Percentiles rank a stretch among this genome's conserved stretches.
These are phyloP conservation scores for Asterophora parasitica DNA, from an alignment of 768 basidiomycete species.

Conservation along the genomic window DNA sequence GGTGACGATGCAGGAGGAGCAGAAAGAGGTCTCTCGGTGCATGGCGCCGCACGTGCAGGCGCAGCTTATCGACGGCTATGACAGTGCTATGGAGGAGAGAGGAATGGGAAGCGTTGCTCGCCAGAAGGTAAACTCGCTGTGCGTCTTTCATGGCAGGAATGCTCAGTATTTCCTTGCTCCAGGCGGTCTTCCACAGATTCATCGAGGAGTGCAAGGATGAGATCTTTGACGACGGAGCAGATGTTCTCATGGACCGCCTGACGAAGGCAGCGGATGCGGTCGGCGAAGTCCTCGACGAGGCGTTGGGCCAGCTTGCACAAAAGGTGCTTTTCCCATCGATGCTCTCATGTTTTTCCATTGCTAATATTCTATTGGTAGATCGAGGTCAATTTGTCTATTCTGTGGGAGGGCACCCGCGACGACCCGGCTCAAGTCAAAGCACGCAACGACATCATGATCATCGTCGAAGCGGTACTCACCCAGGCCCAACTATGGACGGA, in stretches of 20 bases:
- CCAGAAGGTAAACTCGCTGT: slow-evolving; percentile 43
- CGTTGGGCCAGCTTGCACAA: slow-evolving; percentile 46
- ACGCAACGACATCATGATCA: slow-evolving; percentile 34
- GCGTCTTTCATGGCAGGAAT: neutral
- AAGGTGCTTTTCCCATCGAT: slow-evolving; percentile 33
- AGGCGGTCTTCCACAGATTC: slow-evolving; percentile 47
- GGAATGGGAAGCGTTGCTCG: slow-evolving; percentile 54
- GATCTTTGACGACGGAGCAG: slow-evolving; percentile 50
- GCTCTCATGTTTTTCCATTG: slow-evolving; percentile 11
- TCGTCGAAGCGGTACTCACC: slow-evolving; percentile 32
- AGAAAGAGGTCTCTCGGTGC: slow-evolving; percentile 56
- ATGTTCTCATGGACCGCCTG: slow-evolving; percentile 44
- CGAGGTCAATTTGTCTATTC: slow-evolving; percentile 51
- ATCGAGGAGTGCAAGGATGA: slow-evolving; percentile 39
- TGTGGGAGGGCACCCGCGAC: slow-evolving; percentile 54
- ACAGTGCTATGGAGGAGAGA: slow-evolving; percentile 47
- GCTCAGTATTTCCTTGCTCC: slow-evolving; percentile 1
- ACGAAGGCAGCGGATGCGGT: slow-evolving; percentile 43
- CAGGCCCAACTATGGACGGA: slow-evolving; percentile 42
- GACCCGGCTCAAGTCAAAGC: slow-evolving; percentile 40
- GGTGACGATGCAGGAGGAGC: slow-evolving; percentile 46
- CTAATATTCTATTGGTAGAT: slow-evolving; percentile 24
- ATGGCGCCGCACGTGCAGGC: slow-evolving; percentile 52
- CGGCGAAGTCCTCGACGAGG: slow-evolving; percentile 41
- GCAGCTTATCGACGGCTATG: slow-evolving; percentile 47